Conservation (phyloP, 2,329 filamentous ascomycete species). For the Ilyonectria sp. region DNA sequence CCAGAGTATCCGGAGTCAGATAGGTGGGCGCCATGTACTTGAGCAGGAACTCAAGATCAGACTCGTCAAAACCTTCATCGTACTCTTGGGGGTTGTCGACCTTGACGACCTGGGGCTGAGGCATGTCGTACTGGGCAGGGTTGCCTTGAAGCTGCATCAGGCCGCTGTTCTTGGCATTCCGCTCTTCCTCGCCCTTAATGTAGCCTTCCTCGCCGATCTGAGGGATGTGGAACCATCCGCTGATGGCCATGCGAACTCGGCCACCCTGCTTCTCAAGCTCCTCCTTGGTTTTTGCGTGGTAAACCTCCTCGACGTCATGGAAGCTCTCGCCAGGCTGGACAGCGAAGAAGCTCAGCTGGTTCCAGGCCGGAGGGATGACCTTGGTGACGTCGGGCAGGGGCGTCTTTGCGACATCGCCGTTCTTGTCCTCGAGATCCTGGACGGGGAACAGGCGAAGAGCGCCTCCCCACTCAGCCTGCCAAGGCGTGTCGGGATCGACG, state of each 20-base stretch:
- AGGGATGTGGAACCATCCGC: conserved; percentile 98
- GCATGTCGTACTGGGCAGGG: conserved; percentile 89
- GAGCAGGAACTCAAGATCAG: conserved; percentile 90
- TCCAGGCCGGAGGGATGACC: conserved; percentile 94
- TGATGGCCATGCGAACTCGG: conserved; percentile 95
- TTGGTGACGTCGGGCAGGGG: conserved; percentile 85
- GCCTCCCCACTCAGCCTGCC: conserved; percentile 94
- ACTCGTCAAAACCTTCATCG: conserved; percentile 77
- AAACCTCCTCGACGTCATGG: conserved; percentile 98
- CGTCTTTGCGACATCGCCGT: conserved; percentile 83
- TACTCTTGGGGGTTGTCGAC: conserved; percentile 59
- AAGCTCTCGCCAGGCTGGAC: conserved; percentile 99
- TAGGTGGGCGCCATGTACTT: conserved; percentile 93
- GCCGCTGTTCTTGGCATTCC: conserved; percentile 89
- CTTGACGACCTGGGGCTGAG: conserved; percentile 72
- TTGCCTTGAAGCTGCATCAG: conserved; percentile 94
- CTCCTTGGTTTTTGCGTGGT: conserved; percentile 74
- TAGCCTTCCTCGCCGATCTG: conserved; percentile 95
- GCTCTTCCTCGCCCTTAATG: conserved; percentile 89
- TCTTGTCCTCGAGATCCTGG: conserved; percentile 70
- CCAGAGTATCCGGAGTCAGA: conserved; percentile 90
- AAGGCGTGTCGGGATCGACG: conserved; percentile 90
- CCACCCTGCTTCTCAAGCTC: conserved; percentile 79
- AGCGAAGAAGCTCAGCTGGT: conserved; percentile 97
- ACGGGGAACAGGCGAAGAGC: conserved; percentile 90